Evolutionary conservation across 2,329 filamentous ascomycete species (phyloP).

Genomic region (Ceratocystis albifundus): DNA sequence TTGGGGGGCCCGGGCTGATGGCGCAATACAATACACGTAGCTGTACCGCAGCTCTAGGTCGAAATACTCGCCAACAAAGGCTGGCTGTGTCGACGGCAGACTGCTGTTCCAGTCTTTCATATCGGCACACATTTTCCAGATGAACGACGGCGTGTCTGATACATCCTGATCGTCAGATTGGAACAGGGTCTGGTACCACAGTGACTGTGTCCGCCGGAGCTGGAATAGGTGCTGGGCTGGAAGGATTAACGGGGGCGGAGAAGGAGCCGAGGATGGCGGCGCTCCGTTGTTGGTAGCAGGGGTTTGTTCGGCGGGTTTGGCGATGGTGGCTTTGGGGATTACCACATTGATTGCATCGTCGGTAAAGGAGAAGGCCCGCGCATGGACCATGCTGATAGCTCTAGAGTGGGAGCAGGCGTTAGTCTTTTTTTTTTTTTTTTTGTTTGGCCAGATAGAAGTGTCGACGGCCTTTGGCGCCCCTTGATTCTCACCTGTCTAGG

Average conservation of each 20-base stretch:
- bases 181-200: constrained; percentile 81
- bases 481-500: constrained; percentile 57
- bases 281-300: constrained; percentile 31
- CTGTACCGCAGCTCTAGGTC: constrained; percentile 84
- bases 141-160: constrained; percentile 55
- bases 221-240: constrained; percentile 69
- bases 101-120: constrained; percentile 73
- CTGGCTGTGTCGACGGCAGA: constrained; percentile 54
- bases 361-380: constrained; percentile 82
- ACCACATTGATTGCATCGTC: constrained; percentile 76
- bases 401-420: constrained; percentile 34
- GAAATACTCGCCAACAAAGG: constrained; percentile 62
- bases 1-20: constrained; percentile 59
- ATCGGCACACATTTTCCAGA: constrained; percentile 63
- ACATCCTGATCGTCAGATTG: constrained; percentile 62
- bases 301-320: constrained; percentile 25
- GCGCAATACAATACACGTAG: constrained; percentile 78
- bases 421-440: constrained; percentile 22
- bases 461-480: too few species aligned
- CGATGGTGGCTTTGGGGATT: constrained; percentile 46
- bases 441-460: too few species aligned
- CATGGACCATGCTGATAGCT: constrained; percentile 78
- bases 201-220: constrained; percentile 73
- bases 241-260: constrained; percentile 40
- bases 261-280: constrained; percentile 33